Conservation (phyloP, 106 monocot genomes). For the Narthecium ossifragum region DNA sequence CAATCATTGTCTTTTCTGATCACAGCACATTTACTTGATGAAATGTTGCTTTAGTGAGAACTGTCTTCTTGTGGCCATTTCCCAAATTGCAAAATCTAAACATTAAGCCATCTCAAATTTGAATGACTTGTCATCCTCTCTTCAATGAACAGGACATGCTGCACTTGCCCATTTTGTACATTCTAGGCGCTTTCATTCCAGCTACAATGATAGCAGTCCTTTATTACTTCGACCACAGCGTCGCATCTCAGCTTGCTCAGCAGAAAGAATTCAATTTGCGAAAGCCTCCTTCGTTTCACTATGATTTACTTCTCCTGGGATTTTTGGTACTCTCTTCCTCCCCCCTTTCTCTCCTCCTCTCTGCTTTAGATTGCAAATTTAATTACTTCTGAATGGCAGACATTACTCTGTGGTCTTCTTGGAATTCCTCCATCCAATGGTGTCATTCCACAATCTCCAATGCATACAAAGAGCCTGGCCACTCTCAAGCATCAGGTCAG, state of each 20-base stretch:
- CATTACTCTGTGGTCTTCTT: conserved; percentile 73
- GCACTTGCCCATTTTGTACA: conserved; percentile 67
- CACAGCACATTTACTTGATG: no score
- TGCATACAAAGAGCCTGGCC: conserved; percentile 84
- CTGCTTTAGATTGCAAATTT: background rate
- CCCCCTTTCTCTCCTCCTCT: background rate
- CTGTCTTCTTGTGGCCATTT: no score
- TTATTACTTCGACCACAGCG: conserved; percentile 85
- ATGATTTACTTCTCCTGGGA: conserved; percentile 68
- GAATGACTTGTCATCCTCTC: background rate
- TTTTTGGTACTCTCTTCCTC: conserved; percentile 33
- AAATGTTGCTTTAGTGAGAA: no score
- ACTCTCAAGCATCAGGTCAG: conserved; percentile 84
- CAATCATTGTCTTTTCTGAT: no score
- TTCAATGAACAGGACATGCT: conserved; percentile 60
- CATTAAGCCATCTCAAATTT: background rate
- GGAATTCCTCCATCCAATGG: conserved; percentile 86
- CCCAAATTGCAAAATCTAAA: background rate
- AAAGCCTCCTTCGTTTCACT: conserved; percentile 81
- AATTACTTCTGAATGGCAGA: conserved; percentile 25
- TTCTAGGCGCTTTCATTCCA: conserved; percentile 79
- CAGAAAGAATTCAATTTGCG: conserved; percentile 84
- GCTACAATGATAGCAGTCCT: conserved; percentile 90
- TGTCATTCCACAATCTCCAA: conserved; percentile 86
- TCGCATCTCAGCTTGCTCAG: conserved; percentile 82